Percentiles rank a stretch among this genome's conserved stretches.
phyloP scores from a whole-genome alignment of 2,329 filamentous ascomycete species.

The Fusarium keratoplasticum region DNA sequence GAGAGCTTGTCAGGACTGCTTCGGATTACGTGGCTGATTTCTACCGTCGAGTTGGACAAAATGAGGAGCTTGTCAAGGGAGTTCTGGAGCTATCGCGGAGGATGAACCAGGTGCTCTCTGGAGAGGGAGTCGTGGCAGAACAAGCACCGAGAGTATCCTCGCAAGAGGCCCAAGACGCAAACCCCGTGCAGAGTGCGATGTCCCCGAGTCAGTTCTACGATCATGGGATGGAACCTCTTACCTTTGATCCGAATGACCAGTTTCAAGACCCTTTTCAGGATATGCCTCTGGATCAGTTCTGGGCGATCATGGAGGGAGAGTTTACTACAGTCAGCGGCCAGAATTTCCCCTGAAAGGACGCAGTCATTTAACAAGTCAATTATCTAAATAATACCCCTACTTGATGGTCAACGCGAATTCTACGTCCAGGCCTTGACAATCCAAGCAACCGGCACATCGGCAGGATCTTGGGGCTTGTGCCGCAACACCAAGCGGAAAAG shows the following conservation, averaged over 20 bases:
- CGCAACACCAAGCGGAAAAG: slow-evolving; percentile 21
- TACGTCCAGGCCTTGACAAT: slow-evolving; percentile 18
- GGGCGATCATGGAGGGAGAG: slow-evolving; percentile 40
- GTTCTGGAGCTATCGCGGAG: slow-evolving; percentile 27
- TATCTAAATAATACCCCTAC: not conserved
- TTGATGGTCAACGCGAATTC: not conserved
- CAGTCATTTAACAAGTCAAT: not conserved
- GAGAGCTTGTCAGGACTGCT: slow-evolving; percentile 30
- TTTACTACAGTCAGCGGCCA: slow-evolving; percentile 28
- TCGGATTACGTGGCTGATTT: slow-evolving; percentile 30
- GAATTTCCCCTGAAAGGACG: not conserved
- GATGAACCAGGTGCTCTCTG: slow-evolving; percentile 29
- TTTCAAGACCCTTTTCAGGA: slow-evolving; percentile 41
- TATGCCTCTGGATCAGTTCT: slow-evolving; percentile 39
- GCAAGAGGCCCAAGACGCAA: not conserved
- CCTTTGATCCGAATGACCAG: slow-evolving; percentile 28
- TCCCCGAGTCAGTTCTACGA: slow-evolving; percentile 15
- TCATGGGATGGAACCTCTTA: slow-evolving; percentile 4
- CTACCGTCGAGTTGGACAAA: slow-evolving; percentile 25
- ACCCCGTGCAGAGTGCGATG: not conserved
- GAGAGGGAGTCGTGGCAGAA: slow-evolving; percentile 11
- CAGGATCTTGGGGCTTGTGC: slow-evolving; percentile 12
- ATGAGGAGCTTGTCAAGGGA: slow-evolving; percentile 26
- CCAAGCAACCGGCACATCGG: slow-evolving; percentile 13
- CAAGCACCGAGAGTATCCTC: slow-evolving; percentile 7